Evolutionary conservation across 331 rosid genomes (phyloP), one percentile per base, ranked within the genome.

Genomic region (Erythrophleum ivorense): DNA sequence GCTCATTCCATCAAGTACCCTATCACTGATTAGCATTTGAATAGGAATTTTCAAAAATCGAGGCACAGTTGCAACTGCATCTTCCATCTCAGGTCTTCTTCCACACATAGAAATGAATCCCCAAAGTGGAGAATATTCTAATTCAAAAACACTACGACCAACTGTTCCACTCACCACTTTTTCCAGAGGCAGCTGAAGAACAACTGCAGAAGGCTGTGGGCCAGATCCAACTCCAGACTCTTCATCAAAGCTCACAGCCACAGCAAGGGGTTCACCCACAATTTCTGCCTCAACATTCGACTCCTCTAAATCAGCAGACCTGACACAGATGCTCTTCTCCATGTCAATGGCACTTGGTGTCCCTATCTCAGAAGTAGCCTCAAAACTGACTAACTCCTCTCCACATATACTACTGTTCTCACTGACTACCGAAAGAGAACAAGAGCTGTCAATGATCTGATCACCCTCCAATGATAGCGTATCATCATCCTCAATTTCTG

Each of bases 31-130:
- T 64, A 91, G 85, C 96, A 89, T 85, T 77, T 89, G 88, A 65
- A 91, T 73, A n/a, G 96, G 96, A 88, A 91, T 82, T 82, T 88
- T 85, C 24, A 84, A 57, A 62, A 89, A 73, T 48, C 55, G 86
- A 29, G 96, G 93, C 21, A 83, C 85, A 41, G 85, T 55, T 9
- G 91, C 88, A 21, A 85, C 52, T 38, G 92, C 91, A 85, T 91
- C 96, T 89, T 91, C 96, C 96, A 91, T 91, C 82, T 91, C 96
- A 4, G 96, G 93, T 74, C 96, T 88, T 85, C 92, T 88, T 67
- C 96, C 96, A 68, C 91, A 85, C 29, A 86, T 11, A 4, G 96
- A 88, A 0, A 83, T 86, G 75, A 50, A 83, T 76, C 96, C 96
- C 93, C 92, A 91, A 81, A 91, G 93, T 12, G 96, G 93, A 3